Base-by-base conservation (phyloP, 2,329 filamentous ascomycete species). In the Leptographium flavum region DNA sequence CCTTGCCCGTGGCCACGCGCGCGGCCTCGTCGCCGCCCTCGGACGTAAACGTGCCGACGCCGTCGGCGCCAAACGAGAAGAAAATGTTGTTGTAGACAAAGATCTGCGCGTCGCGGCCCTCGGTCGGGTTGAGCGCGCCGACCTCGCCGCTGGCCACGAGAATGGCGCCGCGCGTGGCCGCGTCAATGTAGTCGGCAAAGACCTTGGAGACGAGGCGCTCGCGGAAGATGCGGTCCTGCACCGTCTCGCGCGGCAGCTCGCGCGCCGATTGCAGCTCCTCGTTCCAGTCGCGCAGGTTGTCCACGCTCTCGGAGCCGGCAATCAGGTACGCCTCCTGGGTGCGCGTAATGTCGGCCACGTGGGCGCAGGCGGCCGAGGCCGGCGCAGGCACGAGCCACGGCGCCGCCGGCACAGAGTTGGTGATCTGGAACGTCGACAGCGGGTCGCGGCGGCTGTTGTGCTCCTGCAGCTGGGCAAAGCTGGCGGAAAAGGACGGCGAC, bases 81-180 rank as follows among this genome's bases (percentile, higher is more conserved):
- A 98, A 98, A 54, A 98, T 87, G 65, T 98, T 98, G 71, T 96
- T 96, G 70, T 96, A 95, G 22, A 98, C 90, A 57, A 94, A 98
- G 53, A 98, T 98, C 62, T 98, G 92, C 4, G 92, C 92, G 61
- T 98, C 90, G 53, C 74, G 78, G 51, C 74, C 80, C 65, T 98
- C 92, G 0, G 90, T 96, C 7, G 92, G 93, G 66, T 98, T 98
- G 45, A 98, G 67, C 7, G 92, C 87, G 19, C 87, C 81, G 51
- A 98, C 83, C 62, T 98, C 92, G 45, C 92, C 92, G 47, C 86
- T 77, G 22, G 88, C 90, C 45, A 98, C 90, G 53, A 96, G 70
- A 39, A 95, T 84, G 28, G 92, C 90, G 50, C 92, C 92, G 50
- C 87, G 80, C 35, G 87, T 84, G 46, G 93, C 92, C 39, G 92